phyloP scores from a whole-genome alignment of 192 early-diverging fungal species.

The Backusella parvicylindrica region DNA sequence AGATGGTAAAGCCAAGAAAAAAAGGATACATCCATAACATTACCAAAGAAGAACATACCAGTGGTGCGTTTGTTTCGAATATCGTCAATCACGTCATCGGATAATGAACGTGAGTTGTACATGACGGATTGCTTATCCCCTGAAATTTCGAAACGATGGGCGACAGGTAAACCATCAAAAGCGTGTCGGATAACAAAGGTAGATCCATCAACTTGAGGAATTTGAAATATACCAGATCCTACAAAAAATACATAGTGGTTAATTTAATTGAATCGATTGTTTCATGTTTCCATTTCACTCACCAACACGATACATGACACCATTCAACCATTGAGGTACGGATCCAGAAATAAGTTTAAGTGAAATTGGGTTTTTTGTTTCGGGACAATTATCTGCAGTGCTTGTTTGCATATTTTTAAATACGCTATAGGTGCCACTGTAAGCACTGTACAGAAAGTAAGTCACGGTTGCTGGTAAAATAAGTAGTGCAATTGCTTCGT shows the following conservation, averaged over 20 bases:
- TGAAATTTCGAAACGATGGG: conserved; percentile 29
- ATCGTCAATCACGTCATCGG: conserved; percentile 14
- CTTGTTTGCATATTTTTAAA: neutral
- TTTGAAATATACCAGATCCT: conserved; percentile 29
- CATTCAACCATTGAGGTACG: conserved; percentile 49
- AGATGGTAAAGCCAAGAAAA: neutral
- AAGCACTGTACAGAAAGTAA: neutral
- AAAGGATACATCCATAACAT: neutral
- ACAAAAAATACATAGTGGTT: neutral
- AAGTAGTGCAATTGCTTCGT: neutral
- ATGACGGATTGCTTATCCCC: neutral
- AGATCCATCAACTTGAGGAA: conserved; percentile 15
- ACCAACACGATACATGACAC: conserved; percentile 47
- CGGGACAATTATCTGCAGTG: conserved; percentile 27
- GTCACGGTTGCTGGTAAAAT: neutral
- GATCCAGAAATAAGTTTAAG: conserved; percentile 33
- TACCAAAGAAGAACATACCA: conserved; percentile 21
- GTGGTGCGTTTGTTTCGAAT: conserved; percentile 1
- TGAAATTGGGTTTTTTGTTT: conserved; percentile 27
- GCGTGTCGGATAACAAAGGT: conserved; percentile 27
- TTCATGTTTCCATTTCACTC: neutral
- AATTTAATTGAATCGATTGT: neutral
- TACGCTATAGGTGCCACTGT: neutral
- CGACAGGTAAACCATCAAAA: conserved; percentile 29
- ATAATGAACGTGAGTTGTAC: conserved; percentile 25